Base-by-base conservation (phyloP, 148 eudicot genomes). In the Diospyros lotus region DNA sequence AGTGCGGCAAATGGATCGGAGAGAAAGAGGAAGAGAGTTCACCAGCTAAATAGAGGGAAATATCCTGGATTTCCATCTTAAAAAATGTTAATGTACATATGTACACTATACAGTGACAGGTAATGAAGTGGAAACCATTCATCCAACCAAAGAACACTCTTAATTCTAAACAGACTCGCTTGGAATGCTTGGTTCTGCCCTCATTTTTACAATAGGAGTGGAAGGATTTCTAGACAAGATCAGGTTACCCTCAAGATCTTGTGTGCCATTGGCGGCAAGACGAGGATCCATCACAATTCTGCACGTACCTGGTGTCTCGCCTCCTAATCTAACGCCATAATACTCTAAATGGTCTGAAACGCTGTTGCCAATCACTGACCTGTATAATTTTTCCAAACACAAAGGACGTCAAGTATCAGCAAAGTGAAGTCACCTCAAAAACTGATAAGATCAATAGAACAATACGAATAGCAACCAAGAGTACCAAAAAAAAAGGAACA, bases 351-450 rank as follows among this genome's bases (percentile, higher is more conserved):
- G 99, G 79, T 96, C 99, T 39, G 78, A 68, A 45, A 96, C 87
- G 82, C 99, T 96, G 80, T 62, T 88, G 59, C 99, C 99, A 67
- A 84, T 70, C 69, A 93, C 94, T 13, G 97, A 96, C 85, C 98
- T 93, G 92, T 77, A 85, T 39, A 81, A 64, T 38, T 69, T 45
- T 15, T 4, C 2, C 6, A 66, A 56, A 59, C 41, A 17, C 58
- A 8, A 72, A 58, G 52, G 10, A 42, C 55, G 66, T 10, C 58
- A 51, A 13, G 6, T 45, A 72, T 28, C 6, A 1, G 59, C 53
- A 10, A 65, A 54, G 28, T 55, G 10, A 52, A 73, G 28, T 44
- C 70, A 10, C 13, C 12, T 55, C 9, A 1, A 28, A 14, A 55
- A 55, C 58, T 55, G 58, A 13, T 7, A 55, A 4, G 15, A 2